These are phyloP conservation scores for Wickerhamomyces chambardii DNA, from an alignment of 805 yeast species.

Conservation along the genomic window DNA sequence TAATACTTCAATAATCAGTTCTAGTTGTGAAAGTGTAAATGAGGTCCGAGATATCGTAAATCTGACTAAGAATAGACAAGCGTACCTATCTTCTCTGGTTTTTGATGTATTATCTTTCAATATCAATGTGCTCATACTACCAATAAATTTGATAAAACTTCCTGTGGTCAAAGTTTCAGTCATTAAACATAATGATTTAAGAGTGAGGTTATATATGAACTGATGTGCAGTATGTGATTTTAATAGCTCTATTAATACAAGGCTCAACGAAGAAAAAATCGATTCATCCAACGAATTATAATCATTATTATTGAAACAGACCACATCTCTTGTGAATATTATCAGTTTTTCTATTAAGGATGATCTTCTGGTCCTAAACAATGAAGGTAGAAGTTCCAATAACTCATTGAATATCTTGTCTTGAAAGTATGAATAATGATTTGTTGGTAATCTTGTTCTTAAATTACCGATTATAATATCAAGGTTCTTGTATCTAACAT, in stretches of 20 bases:
- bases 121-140: conserved; percentile 5
- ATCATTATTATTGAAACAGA: conserved; percentile 3
- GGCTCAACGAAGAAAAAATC: neutral
- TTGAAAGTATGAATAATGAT: conserved; percentile 7
- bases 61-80: conserved; percentile 15
- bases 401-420: conserved; percentile 9
- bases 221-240: conserved; percentile 1
- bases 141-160: conserved; percentile 11
- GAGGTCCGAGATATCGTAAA: conserved; percentile 10
- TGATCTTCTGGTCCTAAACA: conserved; percentile 8
- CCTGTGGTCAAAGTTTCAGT: conserved; percentile 10
- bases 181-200: conserved; percentile 17
- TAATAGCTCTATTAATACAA: neutral
- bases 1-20: conserved; percentile 4
- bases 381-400: conserved; percentile 2
- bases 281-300: neutral
- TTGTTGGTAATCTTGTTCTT: conserved; percentile 9
- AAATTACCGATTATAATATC: conserved; percentile 13
- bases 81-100: conserved; percentile 13
- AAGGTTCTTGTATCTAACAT: conserved; percentile 5
- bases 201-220: conserved; percentile 6
- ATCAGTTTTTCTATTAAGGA: conserved; percentile 10
- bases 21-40: neutral
- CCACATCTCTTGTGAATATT: conserved; percentile 14
- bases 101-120: conserved; percentile 5